Evolutionary conservation across 768 basidiomycete genomes (phyloP).

Genomic region (Lactarius akahatsu): DNA sequence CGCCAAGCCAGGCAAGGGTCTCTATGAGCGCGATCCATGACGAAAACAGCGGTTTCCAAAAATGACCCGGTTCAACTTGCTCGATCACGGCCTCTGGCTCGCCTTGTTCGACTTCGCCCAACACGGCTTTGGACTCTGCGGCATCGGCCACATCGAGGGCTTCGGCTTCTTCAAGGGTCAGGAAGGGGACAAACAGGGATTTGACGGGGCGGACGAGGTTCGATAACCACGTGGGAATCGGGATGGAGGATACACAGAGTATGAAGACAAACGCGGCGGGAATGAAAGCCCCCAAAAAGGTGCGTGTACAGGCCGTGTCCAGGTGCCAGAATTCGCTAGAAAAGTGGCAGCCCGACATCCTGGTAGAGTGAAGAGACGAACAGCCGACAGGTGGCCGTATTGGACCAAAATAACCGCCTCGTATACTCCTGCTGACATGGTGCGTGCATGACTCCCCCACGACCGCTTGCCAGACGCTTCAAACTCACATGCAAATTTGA

Average conservation of each 20-base stretch:
- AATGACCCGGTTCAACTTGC: constrained; percentile 34
- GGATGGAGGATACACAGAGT: constrained; percentile 39
- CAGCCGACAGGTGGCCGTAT: neutral
- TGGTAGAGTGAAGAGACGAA: constrained; percentile 5
- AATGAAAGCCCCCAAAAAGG: constrained; percentile 49
- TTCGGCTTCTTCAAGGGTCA: constrained; percentile 41
- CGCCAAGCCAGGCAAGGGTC: constrained; percentile 57
- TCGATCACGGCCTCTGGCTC: constrained; percentile 28
- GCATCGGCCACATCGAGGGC: constrained; percentile 17
- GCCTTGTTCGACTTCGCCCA: neutral
- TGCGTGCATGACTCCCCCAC: neutral
- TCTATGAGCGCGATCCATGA: constrained; percentile 55
- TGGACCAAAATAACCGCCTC: neutral
- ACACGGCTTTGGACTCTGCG: constrained; percentile 3
- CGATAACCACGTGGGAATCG: constrained; percentile 29
- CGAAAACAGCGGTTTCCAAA: constrained; percentile 64
- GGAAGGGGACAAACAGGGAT: constrained; percentile 40
- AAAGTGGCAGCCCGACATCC: constrained; percentile 18
- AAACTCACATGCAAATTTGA: neutral
- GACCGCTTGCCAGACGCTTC: neutral
- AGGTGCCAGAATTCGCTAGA: constrained; percentile 37
- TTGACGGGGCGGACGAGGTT: constrained; percentile 30
- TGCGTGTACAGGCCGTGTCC: constrained; percentile 46
- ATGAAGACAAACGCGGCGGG: constrained; percentile 49
- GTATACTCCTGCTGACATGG: neutral